Evolutionary conservation across 805 yeast species (phyloP).

Genomic region (Zygotorulaspora florentina): DNA sequence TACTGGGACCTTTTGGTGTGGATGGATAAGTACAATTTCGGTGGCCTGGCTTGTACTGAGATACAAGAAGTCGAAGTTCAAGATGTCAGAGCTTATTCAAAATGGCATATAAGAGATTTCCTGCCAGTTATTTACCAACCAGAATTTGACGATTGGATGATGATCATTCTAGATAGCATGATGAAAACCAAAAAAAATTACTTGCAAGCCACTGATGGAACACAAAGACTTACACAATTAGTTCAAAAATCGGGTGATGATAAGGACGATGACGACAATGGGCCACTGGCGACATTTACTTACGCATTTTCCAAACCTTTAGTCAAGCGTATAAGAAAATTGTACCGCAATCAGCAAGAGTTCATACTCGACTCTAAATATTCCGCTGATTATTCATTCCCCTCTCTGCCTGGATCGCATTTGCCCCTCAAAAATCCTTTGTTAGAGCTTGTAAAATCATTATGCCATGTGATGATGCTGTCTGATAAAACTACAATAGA

Average conservation of each 20-base stretch:
- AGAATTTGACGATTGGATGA: slow-evolving; percentile 86
- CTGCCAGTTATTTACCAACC: slow-evolving; percentile 70
- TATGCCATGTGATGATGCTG: slow-evolving; percentile 68
- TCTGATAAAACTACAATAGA: slow-evolving; percentile 65
- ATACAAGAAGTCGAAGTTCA: slow-evolving; percentile 38
- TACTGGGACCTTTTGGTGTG: slow-evolving; percentile 93
- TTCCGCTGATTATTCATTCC: slow-evolving; percentile 64
- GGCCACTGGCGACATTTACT: slow-evolving; percentile 46
- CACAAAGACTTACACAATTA: slow-evolving; percentile 70
- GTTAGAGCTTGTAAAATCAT: slow-evolving; percentile 68
- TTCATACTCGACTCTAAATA: slow-evolving; percentile 63
- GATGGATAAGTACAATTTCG: slow-evolving; percentile 89
- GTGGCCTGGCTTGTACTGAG: slow-evolving; percentile 57
- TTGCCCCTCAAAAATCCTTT: slow-evolving; percentile 61
- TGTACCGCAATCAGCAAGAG: slow-evolving; percentile 68
- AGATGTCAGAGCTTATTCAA: slow-evolving; percentile 42
- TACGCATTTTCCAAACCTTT: slow-evolving; percentile 59
- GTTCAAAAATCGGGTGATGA: slow-evolving; percentile 45
- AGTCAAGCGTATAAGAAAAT: slow-evolving; percentile 57
- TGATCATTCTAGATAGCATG: slow-evolving; percentile 67
- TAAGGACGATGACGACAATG: slow-evolving; percentile 29
- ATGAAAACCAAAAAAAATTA: slow-evolving; percentile 47
- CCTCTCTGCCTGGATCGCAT: slow-evolving; percentile 71
- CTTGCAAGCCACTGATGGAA: slow-evolving; percentile 34
- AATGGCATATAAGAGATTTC: slow-evolving; percentile 77